These are phyloP conservation scores for Mentha longifolia DNA, from an alignment of 257 asterid species.

Conservation along the genomic window DNA sequence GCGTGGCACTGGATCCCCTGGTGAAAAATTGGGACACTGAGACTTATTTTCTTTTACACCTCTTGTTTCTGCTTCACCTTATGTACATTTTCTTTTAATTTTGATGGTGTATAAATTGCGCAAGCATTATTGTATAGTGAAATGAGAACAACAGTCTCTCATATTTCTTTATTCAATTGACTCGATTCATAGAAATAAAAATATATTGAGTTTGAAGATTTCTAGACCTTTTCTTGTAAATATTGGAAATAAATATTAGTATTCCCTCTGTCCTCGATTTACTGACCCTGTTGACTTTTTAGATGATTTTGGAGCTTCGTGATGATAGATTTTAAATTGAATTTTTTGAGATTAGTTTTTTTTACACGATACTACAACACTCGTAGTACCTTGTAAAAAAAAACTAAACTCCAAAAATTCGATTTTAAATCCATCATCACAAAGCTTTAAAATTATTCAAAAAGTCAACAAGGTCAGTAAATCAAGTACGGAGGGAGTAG, in stretches of 20 bases:
- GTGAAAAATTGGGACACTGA: constrained; percentile 5
- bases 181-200: not conserved
- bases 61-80: not conserved
- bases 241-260: not conserved
- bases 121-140: constrained; percentile 18
- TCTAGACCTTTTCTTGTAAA: not conserved
- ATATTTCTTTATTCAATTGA: not conserved
- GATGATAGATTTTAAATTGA: no score
- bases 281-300: no score
- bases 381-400: no score
- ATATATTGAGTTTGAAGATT: not conserved
- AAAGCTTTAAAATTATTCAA: no score
- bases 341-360: no score
- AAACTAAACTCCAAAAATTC: no score
- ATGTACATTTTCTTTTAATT: not conserved
- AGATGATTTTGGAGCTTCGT: no score
- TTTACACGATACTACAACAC: no score
- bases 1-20: not conserved
- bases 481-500: no score
- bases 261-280: no score
- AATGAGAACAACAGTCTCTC: not conserved
- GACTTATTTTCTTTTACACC: not conserved
- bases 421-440: no score
- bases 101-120: constrained; percentile 11
- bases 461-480: no score